Evolutionary conservation across 1,284 basidiomycete genomes (phyloP), one percentile per base, ranked within the genome.

Genomic region (Pseudozyma sp.): DNA sequence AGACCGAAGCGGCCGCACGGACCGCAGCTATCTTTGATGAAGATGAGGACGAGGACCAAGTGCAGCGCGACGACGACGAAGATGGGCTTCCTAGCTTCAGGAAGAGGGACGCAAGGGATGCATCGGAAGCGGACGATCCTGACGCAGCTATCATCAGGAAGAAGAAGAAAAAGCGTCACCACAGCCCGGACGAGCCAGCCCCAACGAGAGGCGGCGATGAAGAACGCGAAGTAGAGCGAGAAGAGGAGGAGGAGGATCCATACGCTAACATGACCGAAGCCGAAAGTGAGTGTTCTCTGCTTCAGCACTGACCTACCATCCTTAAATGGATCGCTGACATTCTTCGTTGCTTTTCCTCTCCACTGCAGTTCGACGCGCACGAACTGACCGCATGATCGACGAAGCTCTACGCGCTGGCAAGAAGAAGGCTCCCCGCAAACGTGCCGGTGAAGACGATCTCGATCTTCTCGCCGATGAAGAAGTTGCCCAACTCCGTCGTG

Each of bases 391-490:
- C 19, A 66, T 75, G 64, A 77, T 77, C 55, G 76, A 77, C 36
- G 76, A 70, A 34, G 76, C 76, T 14, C 48, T 76, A 19, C 53
- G 59, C 1, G 64, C 61, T 1, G 72, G 76, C 14, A 71, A 69
- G 59, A 77, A 76, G 69, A 75, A 76, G 44, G 73, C 72, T 9
- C 72, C 76, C 4, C 52, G 73, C 39, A 77, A 77, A 55, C 60
- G 70, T 4, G 76, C 76, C 2, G 76, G 76, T 10, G 76, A 77
- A 56, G 76, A 77, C 38, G 87, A 88, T 68, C 84, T 98, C 21
- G 96, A 99, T 80, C 88, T 90, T 42, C 92, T 93, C 77, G 94
- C 94, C 16, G 96, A 99, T 83, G 93, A 95, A 72, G 91, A 96
- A 78, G 94, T 98, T 25, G 91, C 92, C 0, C 88, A 91, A 8